Evolutionary conservation across 106 monocot species (phyloP).

Genomic region (Allium cepa): DNA sequence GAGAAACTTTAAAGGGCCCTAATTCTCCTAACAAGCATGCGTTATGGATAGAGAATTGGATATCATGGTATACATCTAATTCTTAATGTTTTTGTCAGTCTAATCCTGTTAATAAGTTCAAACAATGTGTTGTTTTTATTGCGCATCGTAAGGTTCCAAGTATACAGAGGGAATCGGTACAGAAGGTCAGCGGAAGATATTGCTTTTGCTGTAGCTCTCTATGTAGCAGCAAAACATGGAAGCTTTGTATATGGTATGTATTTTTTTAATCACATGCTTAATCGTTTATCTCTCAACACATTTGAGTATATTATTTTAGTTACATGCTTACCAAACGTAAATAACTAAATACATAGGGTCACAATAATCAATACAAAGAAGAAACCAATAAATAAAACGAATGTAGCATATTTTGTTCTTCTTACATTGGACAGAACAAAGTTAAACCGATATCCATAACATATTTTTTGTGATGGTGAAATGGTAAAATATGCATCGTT

Average conservation of each 20-base stretch:
- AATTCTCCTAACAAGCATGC: slow-evolving; percentile 85
- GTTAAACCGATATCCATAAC: too few species aligned
- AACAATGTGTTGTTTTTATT: background rate
- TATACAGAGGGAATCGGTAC: slow-evolving; percentile 50
- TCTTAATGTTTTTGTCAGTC: too few species aligned
- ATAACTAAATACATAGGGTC: too few species aligned
- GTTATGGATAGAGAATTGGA: slow-evolving; percentile 97
- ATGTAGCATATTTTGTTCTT: too few species aligned
- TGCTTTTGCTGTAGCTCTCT: slow-evolving; percentile 67
- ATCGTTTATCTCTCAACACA: too few species aligned
- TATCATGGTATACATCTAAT: slow-evolving; percentile 20
- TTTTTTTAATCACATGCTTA: background rate
- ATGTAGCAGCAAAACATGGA: slow-evolving; percentile 57
- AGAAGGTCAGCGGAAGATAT: slow-evolving; percentile 66
- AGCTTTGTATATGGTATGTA: slow-evolving; percentile 86
- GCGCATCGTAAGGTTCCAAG: slow-evolving; percentile 36
- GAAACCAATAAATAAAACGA: too few species aligned
- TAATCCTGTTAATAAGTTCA: background rate
- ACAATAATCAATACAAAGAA: too few species aligned
- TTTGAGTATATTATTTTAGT: too few species aligned
- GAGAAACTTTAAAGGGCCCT: slow-evolving; percentile 69
- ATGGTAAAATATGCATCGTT: too few species aligned
- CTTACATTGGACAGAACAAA: too few species aligned
- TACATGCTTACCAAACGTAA: too few species aligned
- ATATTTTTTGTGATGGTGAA: too few species aligned